Percentiles rank a stretch among this genome's conserved stretches.
Evolutionary conservation across 495 filamentous ascomycete species (phyloP).

Genomic region (Aeminium ludgeri): DNA sequence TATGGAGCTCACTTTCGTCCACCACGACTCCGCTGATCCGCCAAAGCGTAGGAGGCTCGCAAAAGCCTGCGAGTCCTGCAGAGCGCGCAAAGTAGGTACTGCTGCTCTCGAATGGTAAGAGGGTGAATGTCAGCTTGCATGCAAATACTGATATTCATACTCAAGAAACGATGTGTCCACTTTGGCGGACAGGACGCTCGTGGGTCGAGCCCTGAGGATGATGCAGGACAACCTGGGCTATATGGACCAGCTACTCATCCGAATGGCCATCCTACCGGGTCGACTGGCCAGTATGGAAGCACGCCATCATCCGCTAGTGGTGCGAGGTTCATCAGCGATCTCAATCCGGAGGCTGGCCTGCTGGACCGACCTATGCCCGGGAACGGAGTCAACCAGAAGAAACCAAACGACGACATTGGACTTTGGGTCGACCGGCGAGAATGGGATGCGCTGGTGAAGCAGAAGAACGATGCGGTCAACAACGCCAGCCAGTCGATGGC

Average conservation of each 20-base stretch:
- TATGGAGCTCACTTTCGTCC: conserved; percentile 16
- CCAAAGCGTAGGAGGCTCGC: conserved; percentile 15
- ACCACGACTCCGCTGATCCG: conserved; percentile 11
- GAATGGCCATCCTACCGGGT: too few species aligned
- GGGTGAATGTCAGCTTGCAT: neutral
- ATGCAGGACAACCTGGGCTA: too few species aligned
- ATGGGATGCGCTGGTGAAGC: conserved; percentile 4
- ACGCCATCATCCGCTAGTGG: neutral
- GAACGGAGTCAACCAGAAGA: conserved; percentile 22
- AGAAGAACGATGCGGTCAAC: neutral
- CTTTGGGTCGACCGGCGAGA: conserved; percentile 26
- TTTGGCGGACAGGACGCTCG: neutral
- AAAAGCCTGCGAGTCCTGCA: conserved; percentile 13
- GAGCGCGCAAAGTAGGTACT: conserved; percentile 9
- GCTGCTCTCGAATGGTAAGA: neutral
- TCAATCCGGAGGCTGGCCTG: conserved; percentile 37
- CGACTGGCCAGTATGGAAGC: neutral
- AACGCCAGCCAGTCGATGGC: neutral
- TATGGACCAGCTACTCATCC: too few species aligned
- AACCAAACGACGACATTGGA: conserved; percentile 23
- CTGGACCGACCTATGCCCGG: conserved; percentile 11
- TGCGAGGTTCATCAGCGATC: conserved; percentile 32
- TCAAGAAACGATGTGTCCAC: conserved; percentile 15
- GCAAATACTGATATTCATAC: neutral
- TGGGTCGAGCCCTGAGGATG: neutral